Base-by-base conservation (phyloP, 148 eudicot genomes). In the Selenicereus undatus region DNA sequence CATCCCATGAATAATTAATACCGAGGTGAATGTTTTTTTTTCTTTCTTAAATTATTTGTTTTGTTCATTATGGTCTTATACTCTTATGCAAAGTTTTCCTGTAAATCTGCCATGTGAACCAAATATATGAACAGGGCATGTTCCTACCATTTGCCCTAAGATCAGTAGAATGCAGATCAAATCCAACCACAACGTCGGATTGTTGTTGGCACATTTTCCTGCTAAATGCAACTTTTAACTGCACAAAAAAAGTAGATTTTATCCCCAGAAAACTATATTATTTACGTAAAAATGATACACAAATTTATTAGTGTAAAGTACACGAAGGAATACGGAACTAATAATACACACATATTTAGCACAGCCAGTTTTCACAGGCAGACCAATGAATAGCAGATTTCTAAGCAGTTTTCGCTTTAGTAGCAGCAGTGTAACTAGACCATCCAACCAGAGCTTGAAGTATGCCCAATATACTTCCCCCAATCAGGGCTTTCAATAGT, bases 401-500 rank as follows among this genome's bases (percentile, higher is more conserved):
- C 79, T 72, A 84, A 39, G 71, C 74, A 50, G 77, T 32, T 79
- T 86, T 86, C 9, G 75, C 50, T 74, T 86, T 83, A 20, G 8
- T 65, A 32, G 26, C 12, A 54, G 36, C 16, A 66, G 79, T 42
- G 11, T 54, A 3, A 45, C 77, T 56, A 24, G 84, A 79, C 87
- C 81, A 88, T 22, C 95, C 90, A 4, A 89, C 6, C 76, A 92
- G 79, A 85, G 92, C 90, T 77, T 89, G 87, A 54, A 90, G 30
- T 70, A 90, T 83, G 79, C 88, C 87, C 22, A 90, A 8, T 43
- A 90, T 64, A 79, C 84, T 83, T 29, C 97, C 95, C 58, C 85
- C 82, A 6, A 90, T 21, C 0, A 92, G 73, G 75, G 97, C 97
- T 76, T 83, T 92, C 76, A 92, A 82, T 17, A 94, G 39, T 71